Base-by-base conservation (phyloP, 352 stramenopile species). In the Globisporangium rhizosaccharum region DNA sequence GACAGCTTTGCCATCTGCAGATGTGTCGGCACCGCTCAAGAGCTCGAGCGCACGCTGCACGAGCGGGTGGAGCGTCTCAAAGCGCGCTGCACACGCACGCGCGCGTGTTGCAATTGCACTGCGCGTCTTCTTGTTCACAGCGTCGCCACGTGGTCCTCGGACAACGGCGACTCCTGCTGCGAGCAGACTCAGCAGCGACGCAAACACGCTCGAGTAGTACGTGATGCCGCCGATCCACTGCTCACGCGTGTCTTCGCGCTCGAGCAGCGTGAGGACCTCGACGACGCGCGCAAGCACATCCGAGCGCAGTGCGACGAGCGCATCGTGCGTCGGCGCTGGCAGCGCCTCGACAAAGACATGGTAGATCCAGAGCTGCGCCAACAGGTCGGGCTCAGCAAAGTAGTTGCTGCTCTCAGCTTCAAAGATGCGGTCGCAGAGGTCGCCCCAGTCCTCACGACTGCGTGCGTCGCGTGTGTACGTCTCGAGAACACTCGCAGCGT, bases 351-450 rank as follows among this genome's bases (percentile, higher is more conserved):
- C 67, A 17, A 82, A 62, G 42, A 86, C 41, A 39, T 76, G 70
- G 58, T 71, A 72, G 10, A 77, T 61, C 26, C 75, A 67, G 33
- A 88, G 75, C 59, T 92, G 83, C 17, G 79, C 80, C 28, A 87
- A 48, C 18, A 88, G 62, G 37, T 90, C 83, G 0, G 53, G 46
- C 53, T 92, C 80, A 30, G 72, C 76, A 53, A 87, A 92, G 57
- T 86, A 92, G 56, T 92, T 92, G 63, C 69, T 83, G 65, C 78
- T 88, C 62, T 92, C 83, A 8, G 79, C 71, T 55, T 92, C 83
- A 52, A 92, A 92, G 56, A 92, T 92, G 45, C 77, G 76, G 48
- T 71, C 70, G 53, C 75, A 87, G 9, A 90, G 59, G 47, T 89
- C 68, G 36, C 79, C 70, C 65, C 71, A 81, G 51, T 86, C 74